Base-by-base conservation (phyloP, 2,329 filamentous ascomycete genomes). In the Diaporthe sp. region DNA sequence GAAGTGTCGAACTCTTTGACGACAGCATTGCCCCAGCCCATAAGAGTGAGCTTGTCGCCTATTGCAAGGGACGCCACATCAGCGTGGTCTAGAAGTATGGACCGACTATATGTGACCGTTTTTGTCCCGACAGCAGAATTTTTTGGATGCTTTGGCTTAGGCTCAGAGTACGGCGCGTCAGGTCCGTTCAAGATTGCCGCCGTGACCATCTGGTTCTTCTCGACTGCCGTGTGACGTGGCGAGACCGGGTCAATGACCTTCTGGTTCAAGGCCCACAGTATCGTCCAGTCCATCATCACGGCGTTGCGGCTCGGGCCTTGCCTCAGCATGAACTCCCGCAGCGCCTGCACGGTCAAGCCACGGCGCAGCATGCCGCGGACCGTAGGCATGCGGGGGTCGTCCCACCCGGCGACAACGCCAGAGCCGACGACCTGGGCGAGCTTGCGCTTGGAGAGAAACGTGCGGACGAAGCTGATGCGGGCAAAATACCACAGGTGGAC, bases 1-100 rank as follows among this genome's bases (percentile, higher is more conserved):
- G 90, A 87, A 77, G 94, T 91, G 76, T 92, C 91, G 73, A 92
- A 91, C 34, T 31, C 15, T 22, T 31, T 44, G 39, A 97, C 94
- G 78, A 95, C 90, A 17, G 94, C 95, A 81, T 97, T 97, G 80
- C 96, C 96, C 96, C 96, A 98, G 84, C 94, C 94, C 96, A 98
- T 98, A 53, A 98, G 89, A 0, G 96, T 98, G 80, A 98, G 94
- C 84, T 98, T 95, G 86, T 98, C 96, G 81, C 93, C 92, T 76
- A 93, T 89, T 79, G 91, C 93, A 85, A 98, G 97, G 34, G 90
- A 90, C 83, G 93, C 92, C 76, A 93, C 95, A 80, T 98, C 96
- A 61, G 90, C 93, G 85, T 98, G 96, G 82, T 98, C 96, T 72
- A 98, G 87, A 76, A 97, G 87, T 78, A 98, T 88, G 77, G 92